A percentile compares a stretch with the other conserved stretches of the same genome.
Conservation (phyloP, 2,329 filamentous ascomycete species). For the Keithomyces neogunnii region DNA sequence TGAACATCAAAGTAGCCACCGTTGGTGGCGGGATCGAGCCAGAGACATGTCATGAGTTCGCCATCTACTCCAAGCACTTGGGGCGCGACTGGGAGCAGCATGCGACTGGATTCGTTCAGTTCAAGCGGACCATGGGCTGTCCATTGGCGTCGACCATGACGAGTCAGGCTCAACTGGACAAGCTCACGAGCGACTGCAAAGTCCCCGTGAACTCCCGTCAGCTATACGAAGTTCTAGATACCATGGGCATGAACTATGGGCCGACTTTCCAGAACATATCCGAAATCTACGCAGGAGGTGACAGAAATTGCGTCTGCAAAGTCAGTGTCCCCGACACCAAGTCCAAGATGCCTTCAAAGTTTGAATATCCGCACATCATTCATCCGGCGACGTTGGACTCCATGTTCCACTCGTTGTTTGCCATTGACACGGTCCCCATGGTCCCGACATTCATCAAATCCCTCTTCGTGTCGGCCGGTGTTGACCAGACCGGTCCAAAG, state of each 20-base stretch:
- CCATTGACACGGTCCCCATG: conserved; percentile 36
- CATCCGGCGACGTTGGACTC: conserved; percentile 50
- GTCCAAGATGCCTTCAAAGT: conserved; percentile 42
- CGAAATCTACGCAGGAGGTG: conserved; percentile 19
- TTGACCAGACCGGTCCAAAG: conserved; percentile 22
- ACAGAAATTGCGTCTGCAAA: conserved; percentile 25
- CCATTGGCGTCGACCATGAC: conserved; percentile 12
- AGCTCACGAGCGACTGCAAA: conserved; percentile 19
- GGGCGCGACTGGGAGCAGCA: conserved; percentile 34
- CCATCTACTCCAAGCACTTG: conserved; percentile 37
- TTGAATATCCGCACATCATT: conserved; percentile 46
- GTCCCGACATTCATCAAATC: conserved; percentile 38
- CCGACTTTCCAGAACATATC: conserved; percentile 40
- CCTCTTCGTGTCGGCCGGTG: conserved; percentile 34
- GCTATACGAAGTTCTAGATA: conserved; percentile 41
- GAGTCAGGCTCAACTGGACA: conserved; percentile 14
- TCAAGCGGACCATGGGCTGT: conserved; percentile 16
- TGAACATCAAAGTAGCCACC: conserved; percentile 31
- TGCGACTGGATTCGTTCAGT: conserved; percentile 25
- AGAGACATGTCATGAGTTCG: conserved; percentile 22
- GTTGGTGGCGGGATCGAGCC: background rate
- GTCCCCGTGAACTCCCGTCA: conserved; percentile 31
- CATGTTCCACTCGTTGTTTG: conserved; percentile 45
- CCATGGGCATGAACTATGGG: conserved; percentile 44
- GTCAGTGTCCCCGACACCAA: conserved; percentile 40